Conservation (phyloP, 441 rosid species). For the Isatis lusitanica region DNA sequence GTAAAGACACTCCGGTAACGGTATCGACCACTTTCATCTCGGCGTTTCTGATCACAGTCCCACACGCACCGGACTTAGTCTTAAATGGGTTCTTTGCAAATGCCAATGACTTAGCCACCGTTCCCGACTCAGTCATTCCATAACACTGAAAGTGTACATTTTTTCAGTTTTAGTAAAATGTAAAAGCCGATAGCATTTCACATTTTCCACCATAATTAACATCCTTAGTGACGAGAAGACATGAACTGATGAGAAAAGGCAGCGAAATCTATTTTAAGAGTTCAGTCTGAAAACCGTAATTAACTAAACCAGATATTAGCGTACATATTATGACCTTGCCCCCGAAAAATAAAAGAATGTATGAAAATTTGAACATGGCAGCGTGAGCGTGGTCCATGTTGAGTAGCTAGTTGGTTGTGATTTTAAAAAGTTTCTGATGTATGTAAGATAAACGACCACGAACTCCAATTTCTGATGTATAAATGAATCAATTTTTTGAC, state of each 20-base stretch:
- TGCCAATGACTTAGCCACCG: slow-evolving; percentile 47
- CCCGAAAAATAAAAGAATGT: no score
- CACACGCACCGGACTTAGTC: slow-evolving; percentile 49
- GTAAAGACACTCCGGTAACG: slow-evolving; percentile 37
- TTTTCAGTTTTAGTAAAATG: no score
- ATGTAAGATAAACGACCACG: no score
- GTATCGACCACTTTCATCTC: slow-evolving; percentile 55
- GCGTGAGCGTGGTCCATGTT: no score
- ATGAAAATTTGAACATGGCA: no score
- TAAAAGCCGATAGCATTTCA: not conserved
- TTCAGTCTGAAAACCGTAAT: no score
- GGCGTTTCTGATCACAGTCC: slow-evolving; percentile 49
- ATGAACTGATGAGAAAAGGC: not conserved
- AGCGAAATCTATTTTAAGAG: not conserved
- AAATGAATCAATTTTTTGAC: no score
- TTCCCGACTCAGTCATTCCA: slow-evolving; percentile 55
- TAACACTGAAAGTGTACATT: slow-evolving; percentile 35
- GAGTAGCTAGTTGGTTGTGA: no score
- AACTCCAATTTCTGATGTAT: no score
- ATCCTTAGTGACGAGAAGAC: not conserved
- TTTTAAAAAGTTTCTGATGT: not conserved
- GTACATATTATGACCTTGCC: no score
- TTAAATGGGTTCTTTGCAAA: slow-evolving; percentile 49
- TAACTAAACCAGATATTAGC: no score
- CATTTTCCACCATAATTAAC: not conserved